Percentiles rank a stretch among this genome's conserved stretches.
Conservation (phyloP, 306 rosid genomes). For the Rubus parviflorus region DNA sequence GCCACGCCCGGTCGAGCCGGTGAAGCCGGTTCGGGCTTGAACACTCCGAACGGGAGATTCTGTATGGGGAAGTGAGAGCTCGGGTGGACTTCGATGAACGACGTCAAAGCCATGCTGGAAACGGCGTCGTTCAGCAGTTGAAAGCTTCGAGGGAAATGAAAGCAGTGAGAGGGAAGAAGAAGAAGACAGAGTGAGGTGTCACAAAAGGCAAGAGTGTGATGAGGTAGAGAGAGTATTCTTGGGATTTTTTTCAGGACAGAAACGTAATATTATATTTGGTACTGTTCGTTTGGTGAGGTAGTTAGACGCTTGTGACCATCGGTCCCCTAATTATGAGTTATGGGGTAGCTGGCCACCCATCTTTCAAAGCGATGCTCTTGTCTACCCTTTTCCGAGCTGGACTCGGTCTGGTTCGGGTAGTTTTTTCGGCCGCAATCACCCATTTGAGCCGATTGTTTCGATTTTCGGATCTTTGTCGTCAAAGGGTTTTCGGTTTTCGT, state of each 20-base stretch:
- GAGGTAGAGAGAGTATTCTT: background rate
- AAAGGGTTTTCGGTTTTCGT: no score
- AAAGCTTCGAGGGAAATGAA: background rate
- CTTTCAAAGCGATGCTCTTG: background rate
- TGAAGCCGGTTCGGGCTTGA: slow-evolving; percentile 55
- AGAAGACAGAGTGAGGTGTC: background rate
- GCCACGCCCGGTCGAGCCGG: slow-evolving; percentile 78
- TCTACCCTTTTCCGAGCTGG: background rate
- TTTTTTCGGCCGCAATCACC: no score
- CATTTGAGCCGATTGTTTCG: no score
- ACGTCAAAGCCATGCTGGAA: slow-evolving; percentile 45
- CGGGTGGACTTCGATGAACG: slow-evolving; percentile 64
- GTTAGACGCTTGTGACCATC: background rate
- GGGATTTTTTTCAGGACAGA: background rate
- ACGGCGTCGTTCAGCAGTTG: slow-evolving; percentile 3
- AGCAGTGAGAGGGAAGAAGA: background rate
- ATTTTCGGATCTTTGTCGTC: no score
- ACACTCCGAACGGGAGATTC: slow-evolving; percentile 84
- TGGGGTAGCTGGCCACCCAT: background rate
- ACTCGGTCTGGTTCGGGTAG: no score
- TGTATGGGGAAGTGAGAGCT: slow-evolving; percentile 90
- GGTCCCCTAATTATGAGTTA: background rate
- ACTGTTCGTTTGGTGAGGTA: background rate
- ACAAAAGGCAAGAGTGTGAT: background rate
- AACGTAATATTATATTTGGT: background rate